Base-by-base conservation (phyloP, 1,284 basidiomycete genomes). In the Cryptococcus sp. region DNA sequence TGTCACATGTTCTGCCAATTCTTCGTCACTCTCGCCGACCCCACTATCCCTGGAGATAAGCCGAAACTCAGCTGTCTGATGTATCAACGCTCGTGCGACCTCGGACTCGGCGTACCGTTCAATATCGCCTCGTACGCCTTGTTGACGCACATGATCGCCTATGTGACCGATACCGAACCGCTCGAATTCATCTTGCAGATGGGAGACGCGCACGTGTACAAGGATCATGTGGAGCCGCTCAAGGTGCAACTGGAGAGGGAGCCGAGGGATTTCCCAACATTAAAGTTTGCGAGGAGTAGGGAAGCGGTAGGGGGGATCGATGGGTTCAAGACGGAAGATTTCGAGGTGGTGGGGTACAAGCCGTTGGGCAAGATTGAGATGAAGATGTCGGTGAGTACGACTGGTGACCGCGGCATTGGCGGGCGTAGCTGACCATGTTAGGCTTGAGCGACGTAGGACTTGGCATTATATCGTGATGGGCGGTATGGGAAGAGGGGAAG, bases 1-100 rank as follows among this genome's bases (percentile, higher is more conserved):
- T 98, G 94, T 72, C 95, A 98, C 75, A 87, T 97, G 82, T 85
- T 98, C 71, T 95, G 91, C 75, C 94, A 98, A 68, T 98, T 98
- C 79, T 97, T 90, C 76, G 94, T 98, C 32, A 86, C 89, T 60
- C 82, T 93, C 26, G 58, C 89, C 0, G 73, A 80, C 9, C 62
- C 76, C 2, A 58, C 66, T 28, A 60, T 75, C 12, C 74, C 80
- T 6, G 66, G 74, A 4, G 37, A 37, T 21, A 83, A 82, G 55
- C 86, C 85, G 1, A 82, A 81, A 55, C 83, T 98, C 32, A 91
- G 86, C 14, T 97, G 93, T 70, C 80, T 97, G 45, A 95, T 98
- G 91, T 97, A 87, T 76, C 94, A 98, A 70, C 87, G 95, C 37
- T 97, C 92, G 5, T 94, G 93, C 38, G 94, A 98, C 68, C 80